Conservation (phyloP, 2,329 filamentous ascomycete species). For the Ceratocystiopsis sp. region DNA sequence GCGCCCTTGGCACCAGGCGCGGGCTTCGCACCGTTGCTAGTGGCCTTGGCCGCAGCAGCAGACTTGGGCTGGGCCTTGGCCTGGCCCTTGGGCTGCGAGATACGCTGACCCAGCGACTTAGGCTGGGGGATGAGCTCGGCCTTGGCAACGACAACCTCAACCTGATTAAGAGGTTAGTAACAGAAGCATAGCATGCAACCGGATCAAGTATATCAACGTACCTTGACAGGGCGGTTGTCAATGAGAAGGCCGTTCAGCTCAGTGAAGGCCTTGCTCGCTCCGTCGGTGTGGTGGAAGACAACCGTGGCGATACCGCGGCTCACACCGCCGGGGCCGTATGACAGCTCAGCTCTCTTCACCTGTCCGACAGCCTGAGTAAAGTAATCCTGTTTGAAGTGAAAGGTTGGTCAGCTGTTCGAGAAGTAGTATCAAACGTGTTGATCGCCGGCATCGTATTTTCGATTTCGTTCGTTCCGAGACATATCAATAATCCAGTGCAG, state of each 20-base stretch:
- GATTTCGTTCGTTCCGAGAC: conserved; percentile 4
- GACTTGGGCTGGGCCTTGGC: conserved; percentile 67
- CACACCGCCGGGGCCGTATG: conserved; percentile 80
- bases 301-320: conserved; percentile 90
- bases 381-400: conserved; percentile 70
- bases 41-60: conserved; percentile 56
- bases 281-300: conserved; percentile 64
- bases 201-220: conserved; percentile 23
- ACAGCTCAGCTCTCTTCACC: conserved; percentile 80
- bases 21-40: conserved; percentile 28
- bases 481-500: neutral
- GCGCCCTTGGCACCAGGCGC: conserved; percentile 23
- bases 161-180: conserved; percentile 28
- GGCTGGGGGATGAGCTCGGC: conserved; percentile 47
- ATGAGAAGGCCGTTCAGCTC: conserved; percentile 79
- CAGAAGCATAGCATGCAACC: neutral
- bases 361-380: conserved; percentile 75
- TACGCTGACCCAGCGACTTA: conserved; percentile 66
- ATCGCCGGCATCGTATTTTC: conserved; percentile 13
- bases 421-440: conserved; percentile 30
- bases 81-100: conserved; percentile 51
- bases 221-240: conserved; percentile 82
- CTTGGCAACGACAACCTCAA: conserved; percentile 79
- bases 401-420: conserved; percentile 43
- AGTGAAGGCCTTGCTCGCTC: conserved; percentile 68